These are phyloP conservation scores for Aspergillus novofumigatus DNA, from an alignment of 2,329 filamentous ascomycete species.

Conservation along the genomic window DNA sequence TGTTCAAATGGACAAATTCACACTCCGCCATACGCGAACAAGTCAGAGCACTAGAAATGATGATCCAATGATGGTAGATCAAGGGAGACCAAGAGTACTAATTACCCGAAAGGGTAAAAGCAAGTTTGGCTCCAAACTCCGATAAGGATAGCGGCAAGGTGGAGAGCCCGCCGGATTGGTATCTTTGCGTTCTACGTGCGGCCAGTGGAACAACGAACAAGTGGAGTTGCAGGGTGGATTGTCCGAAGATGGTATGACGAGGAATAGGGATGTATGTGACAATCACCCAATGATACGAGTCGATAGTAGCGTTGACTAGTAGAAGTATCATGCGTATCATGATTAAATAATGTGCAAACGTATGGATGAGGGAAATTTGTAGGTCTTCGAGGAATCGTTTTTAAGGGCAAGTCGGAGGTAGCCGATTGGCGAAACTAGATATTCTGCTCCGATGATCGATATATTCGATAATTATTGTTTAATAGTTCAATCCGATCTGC, in stretches of 20 bases:
- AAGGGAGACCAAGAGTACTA: conserved; percentile 10
- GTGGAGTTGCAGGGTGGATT: conserved; percentile 6
- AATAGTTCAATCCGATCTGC: background rate
- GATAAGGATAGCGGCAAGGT: conserved; percentile 7
- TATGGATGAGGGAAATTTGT: background rate
- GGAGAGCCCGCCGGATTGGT: conserved; percentile 1
- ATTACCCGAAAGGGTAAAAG: conserved; percentile 21
- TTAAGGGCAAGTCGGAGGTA: background rate
- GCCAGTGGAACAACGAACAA: conserved; percentile 2
- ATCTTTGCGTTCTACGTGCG: conserved; percentile 14
- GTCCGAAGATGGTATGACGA: conserved; percentile 18
- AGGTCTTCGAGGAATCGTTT: background rate
- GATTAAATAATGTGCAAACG: background rate
- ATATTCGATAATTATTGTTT: background rate
- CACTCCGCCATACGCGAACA: background rate
- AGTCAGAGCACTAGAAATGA: background rate
- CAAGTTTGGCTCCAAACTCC: conserved; percentile 9
- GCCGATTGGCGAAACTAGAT: background rate
- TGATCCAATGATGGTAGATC: conserved; percentile 4
- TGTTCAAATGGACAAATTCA: background rate
- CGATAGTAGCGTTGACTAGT: background rate
- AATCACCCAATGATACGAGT: background rate
- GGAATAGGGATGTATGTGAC: background rate
- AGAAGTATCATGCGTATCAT: background rate
- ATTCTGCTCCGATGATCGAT: background rate